These are phyloP conservation scores for Rhizophora apiculata DNA, from an alignment of 345 rosid species.

Conservation along the genomic window DNA sequence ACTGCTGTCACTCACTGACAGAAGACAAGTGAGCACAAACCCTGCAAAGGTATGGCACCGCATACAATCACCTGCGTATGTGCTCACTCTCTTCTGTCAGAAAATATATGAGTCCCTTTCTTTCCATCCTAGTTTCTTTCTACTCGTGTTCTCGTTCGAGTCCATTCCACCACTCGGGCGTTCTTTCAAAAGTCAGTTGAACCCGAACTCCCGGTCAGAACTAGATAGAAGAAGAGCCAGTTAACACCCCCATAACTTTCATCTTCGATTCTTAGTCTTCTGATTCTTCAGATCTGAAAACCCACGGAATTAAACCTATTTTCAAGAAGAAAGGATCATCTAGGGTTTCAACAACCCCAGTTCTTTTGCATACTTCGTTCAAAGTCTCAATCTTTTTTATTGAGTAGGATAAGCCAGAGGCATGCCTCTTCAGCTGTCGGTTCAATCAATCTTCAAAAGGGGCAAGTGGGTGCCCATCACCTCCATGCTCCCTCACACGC, in stretches of 20 bases:
- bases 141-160: neutral
- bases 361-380: too few relatives aligned
- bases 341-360: neutral
- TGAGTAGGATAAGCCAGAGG: too few relatives aligned
- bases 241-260: too few relatives aligned
- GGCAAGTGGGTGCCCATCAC: too few relatives aligned
- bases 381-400: too few relatives aligned
- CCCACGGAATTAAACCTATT: neutral
- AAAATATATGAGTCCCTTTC: neutral
- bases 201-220: too few relatives aligned
- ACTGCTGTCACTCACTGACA: conserved; percentile 29
- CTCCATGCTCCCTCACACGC: too few relatives aligned
- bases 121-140: conserved; percentile 10
- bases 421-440: too few relatives aligned
- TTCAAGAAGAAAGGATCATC: neutral
- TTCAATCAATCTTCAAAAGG: too few relatives aligned
- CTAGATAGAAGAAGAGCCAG: too few relatives aligned
- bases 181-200: too few relatives aligned
- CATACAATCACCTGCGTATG: conserved; percentile 58
- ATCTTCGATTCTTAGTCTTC: neutral
- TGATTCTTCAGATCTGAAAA: neutral
- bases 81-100: conserved; percentile 87
- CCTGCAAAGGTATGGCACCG: conserved; percentile 36
- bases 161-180: neutral
- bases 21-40: conserved; percentile 65